These are phyloP conservation scores for Nicotiana attenuata DNA, from an alignment of 257 asterid species.

Conservation along the genomic window DNA sequence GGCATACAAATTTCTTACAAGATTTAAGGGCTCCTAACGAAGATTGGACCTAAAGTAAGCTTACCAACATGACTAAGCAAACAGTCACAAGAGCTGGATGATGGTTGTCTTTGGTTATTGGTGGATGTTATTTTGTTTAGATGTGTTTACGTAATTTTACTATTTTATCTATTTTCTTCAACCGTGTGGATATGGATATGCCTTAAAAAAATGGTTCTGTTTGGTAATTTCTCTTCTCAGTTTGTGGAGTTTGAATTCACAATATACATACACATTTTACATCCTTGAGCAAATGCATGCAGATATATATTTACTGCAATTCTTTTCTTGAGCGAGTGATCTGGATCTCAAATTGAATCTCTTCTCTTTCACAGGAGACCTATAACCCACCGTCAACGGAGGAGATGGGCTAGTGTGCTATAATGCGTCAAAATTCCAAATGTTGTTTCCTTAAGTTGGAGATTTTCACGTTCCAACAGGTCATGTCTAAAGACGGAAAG, in stretches of 20 bases:
- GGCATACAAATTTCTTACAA: not conserved
- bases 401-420: not conserved
- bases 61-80: not conserved
- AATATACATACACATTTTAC: not conserved
- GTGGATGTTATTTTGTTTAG: not conserved
- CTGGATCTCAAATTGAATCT: not conserved
- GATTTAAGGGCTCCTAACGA: not conserved
- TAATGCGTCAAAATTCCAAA: not conserved
- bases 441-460: not conserved
- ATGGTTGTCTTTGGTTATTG: not conserved
- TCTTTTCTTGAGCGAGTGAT: not conserved
- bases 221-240: not conserved
- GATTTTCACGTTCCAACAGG: not conserved
- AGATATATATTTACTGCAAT: not conserved
- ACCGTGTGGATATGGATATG: not conserved
- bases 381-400: not conserved
- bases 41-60: not conserved
- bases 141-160: not conserved
- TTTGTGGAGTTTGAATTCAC: not conserved
- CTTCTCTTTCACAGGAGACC: not conserved
- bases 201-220: not conserved
- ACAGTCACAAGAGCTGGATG: not conserved
- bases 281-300: not conserved
- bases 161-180: not conserved
- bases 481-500: not conserved